Percentiles rank a stretch among this genome's conserved stretches.
phyloP scores from a whole-genome alignment of 495 filamentous ascomycete species.

The Talaromyces stipitatus region DNA sequence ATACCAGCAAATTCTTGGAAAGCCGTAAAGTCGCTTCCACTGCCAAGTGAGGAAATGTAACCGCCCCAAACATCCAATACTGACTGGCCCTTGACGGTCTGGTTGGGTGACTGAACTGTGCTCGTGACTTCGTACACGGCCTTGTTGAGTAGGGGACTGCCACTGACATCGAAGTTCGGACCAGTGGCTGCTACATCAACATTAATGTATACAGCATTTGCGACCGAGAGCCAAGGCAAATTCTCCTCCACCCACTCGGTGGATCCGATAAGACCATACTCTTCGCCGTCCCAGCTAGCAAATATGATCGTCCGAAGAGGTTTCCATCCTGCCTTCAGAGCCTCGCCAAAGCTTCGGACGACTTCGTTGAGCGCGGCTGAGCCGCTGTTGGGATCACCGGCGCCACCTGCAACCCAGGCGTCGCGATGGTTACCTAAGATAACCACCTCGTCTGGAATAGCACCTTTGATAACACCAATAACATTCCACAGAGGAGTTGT shows the following conservation, averaged over 20 bases:
- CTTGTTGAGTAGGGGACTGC: slow-evolving; percentile 71
- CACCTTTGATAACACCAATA: slow-evolving; percentile 91
- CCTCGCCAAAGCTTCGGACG: slow-evolving; percentile 69
- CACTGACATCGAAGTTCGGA: slow-evolving; percentile 34
- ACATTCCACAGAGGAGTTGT: slow-evolving; percentile 92
- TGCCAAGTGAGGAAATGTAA: slow-evolving; percentile 59
- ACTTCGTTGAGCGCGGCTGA: slow-evolving; percentile 88
- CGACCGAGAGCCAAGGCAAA: slow-evolving; percentile 68
- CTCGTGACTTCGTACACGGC: slow-evolving; percentile 62
- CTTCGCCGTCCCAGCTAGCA: slow-evolving; percentile 71
- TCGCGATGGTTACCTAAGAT: slow-evolving; percentile 95
- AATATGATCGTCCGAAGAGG: slow-evolving; percentile 76
- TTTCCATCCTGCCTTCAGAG: slow-evolving; percentile 71
- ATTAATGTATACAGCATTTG: slow-evolving; percentile 69
- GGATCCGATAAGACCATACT: slow-evolving; percentile 63
- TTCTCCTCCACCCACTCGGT: slow-evolving; percentile 79
- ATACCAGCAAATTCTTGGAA: slow-evolving; percentile 70
- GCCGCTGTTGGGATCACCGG: slow-evolving; percentile 77
- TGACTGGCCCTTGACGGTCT: slow-evolving; percentile 55
- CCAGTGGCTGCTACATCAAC: slow-evolving; percentile 58
- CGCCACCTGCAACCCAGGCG: slow-evolving; percentile 87
- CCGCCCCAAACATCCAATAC: slow-evolving; percentile 55
- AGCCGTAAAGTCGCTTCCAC: slow-evolving; percentile 66
- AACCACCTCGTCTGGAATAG: slow-evolving; percentile 75
- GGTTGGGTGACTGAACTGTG: slow-evolving; percentile 71